phyloP scores from a whole-genome alignment of 345 rosid species.

The Zanthoxylum bungeanum region DNA sequence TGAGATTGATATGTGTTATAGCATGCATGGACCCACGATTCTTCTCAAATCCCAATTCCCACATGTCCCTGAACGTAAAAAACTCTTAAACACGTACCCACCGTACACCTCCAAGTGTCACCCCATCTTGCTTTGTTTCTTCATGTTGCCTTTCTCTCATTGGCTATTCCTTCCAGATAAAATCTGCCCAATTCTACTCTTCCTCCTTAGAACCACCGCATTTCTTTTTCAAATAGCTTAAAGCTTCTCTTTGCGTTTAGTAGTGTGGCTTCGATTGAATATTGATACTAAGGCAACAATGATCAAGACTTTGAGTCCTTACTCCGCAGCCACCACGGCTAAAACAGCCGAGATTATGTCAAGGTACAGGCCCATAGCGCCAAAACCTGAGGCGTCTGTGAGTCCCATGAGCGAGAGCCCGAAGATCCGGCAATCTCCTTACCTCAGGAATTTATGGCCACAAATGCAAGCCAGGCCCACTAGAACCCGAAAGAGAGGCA shows the following conservation, averaged over 20 bases:
- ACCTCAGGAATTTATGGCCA: slow-evolving; percentile 77
- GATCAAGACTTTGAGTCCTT: slow-evolving; percentile 65
- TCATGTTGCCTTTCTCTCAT: slow-evolving; percentile 47
- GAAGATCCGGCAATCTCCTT: slow-evolving; percentile 72
- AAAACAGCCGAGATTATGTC: slow-evolving; percentile 96
- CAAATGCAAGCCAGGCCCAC: slow-evolving; percentile 86
- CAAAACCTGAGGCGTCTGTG: slow-evolving; percentile 56
- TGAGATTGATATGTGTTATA: slow-evolving; percentile 27
- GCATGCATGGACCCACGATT: slow-evolving; percentile 52
- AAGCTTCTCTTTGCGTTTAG: no score
- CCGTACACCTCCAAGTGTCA: slow-evolving; percentile 54
- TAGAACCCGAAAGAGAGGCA: slow-evolving; percentile 82
- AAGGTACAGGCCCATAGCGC: slow-evolving; percentile 89
- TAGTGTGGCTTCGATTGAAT: no score
- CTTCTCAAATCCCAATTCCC: slow-evolving; percentile 33
- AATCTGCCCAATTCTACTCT: neutral
- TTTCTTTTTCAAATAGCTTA: no score
- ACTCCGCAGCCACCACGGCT: slow-evolving; percentile 36
- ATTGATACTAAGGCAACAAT: slow-evolving; percentile 22
- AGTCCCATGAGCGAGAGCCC: slow-evolving; percentile 30
- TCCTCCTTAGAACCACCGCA: neutral
- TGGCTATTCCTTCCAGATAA: slow-evolving; percentile 24
- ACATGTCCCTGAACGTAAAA: slow-evolving; percentile 49
- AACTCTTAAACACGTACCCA: slow-evolving; percentile 72
- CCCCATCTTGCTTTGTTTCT: slow-evolving; percentile 29